Evolutionary conservation across 2,329 filamentous ascomycete species (phyloP).

Genomic region (Balansia obtecta): DNA sequence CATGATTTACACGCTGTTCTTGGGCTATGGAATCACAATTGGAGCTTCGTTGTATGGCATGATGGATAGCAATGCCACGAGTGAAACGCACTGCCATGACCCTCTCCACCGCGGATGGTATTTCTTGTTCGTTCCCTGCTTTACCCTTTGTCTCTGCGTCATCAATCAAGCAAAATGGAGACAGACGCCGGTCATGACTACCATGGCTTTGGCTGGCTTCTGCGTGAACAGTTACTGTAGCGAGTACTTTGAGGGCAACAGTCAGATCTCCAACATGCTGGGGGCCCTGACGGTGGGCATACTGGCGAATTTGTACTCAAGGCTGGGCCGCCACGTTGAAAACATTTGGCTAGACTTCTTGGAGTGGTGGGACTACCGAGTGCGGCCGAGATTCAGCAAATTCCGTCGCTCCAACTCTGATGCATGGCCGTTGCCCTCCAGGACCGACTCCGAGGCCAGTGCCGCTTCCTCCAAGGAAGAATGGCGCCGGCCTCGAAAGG

Average conservation of each 20-base stretch:
- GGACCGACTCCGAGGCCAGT: constrained; percentile 21
- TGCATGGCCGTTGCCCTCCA: constrained; percentile 18
- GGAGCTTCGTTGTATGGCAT: constrained; percentile 54
- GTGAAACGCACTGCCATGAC: constrained; percentile 27
- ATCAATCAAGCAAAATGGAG: constrained; percentile 75
- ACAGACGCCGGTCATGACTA: constrained; percentile 63
- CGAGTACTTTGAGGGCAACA: constrained; percentile 53
- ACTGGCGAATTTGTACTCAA: constrained; percentile 66
- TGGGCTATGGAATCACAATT: constrained; percentile 63
- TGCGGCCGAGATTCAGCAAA: constrained; percentile 24
- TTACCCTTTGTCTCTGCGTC: constrained; percentile 62
- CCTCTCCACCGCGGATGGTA: constrained; percentile 35
- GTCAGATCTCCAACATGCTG: constrained; percentile 65
- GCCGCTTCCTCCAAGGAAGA: constrained; percentile 13
- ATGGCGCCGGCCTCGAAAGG: constrained; percentile 24
- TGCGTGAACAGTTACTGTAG: constrained; percentile 63
- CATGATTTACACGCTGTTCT: constrained; percentile 62
- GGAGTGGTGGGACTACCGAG: constrained; percentile 35
- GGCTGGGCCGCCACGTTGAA: constrained; percentile 46
- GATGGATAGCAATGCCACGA: constrained; percentile 42
- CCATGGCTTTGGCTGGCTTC: constrained; percentile 63
- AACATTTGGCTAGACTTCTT: constrained; percentile 38
- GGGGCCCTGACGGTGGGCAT: constrained; percentile 67
- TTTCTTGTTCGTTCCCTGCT: constrained; percentile 64
- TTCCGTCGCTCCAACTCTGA: constrained; percentile 17